Evolutionary conservation across 2,329 filamentous ascomycete species (phyloP), one percentile per base, ranked within the genome.

Genomic region (Penicillium sp.): DNA sequence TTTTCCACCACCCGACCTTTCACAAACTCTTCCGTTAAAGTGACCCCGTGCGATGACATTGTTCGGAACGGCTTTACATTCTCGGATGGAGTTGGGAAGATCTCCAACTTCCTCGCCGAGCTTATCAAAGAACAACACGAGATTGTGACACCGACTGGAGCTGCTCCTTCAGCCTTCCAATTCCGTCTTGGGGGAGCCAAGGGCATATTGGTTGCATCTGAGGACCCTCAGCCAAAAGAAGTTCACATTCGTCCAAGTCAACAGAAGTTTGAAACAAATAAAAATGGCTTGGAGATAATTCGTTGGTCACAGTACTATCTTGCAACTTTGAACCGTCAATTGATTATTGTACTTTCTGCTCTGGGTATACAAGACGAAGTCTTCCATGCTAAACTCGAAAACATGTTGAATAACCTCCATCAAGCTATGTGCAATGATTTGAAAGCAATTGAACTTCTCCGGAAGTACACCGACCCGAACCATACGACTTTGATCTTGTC

Each of bases 131-230:
- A 83, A 13, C 88, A 94, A 60, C 83, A 95, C 57, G 81, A 81
- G 0, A 69, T 91, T 29, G 74, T 79, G 18, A 79, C 79, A 11
- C 72, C 81, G 1, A 73, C 73, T 7, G 74, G 79, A 2, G 74
- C 81, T 4, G 76, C 84, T 5, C 92, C 94, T 0, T 96, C 91
- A 0, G 88, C 90, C 0, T 93, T 90, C 61, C 94, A 99, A 65
- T 96, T 97, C 65, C 89, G 94, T 7, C 84, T 97, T 64, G 92
- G 90, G 8, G 94, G 94, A 1, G 92, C 87, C 74, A 99, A 99
- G 74, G 94, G 94, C 0, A 86, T 99, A 13, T 78, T 99, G 16
- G 84, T 86, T 0, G 80, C 91, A 4, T 93, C 90, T 73, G 84
- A 88, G 0, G 81, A 87, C 4, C 83, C 86, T 9, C 81, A 81